Evolutionary conservation across 345 rosid genomes (phyloP).

Genomic region (Erucastrum elatum): DNA sequence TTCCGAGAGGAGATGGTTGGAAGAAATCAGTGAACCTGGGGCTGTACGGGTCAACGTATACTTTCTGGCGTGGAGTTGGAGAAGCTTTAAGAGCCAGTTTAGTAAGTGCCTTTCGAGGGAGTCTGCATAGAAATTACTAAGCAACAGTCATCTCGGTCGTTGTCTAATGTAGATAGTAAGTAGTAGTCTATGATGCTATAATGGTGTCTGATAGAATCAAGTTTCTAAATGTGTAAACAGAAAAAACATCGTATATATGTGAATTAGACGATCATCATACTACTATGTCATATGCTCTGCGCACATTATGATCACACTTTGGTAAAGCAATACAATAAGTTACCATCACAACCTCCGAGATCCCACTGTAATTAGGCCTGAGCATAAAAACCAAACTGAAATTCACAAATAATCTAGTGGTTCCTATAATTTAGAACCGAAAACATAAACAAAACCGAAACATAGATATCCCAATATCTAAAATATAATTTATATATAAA

Average conservation of each 20-base stretch:
- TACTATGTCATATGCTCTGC: no score
- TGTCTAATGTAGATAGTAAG: constrained; percentile 13
- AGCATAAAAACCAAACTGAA: no score
- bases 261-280: no score
- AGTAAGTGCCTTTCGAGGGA: constrained; percentile 14
- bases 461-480: no score
- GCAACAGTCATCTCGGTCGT: background rate
- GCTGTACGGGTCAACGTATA: constrained; percentile 51
- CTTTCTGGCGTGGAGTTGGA: constrained; percentile 55
- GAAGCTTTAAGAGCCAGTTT: constrained; percentile 36
- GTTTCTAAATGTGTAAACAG: background rate
- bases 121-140: constrained; percentile 25
- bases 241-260: background rate
- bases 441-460: no score
- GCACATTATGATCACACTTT: no score
- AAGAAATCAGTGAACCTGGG: constrained; percentile 54
- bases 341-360: no score
- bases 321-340: no score
- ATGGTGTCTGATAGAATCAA: constrained; percentile 7
- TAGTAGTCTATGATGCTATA: constrained; percentile 15
- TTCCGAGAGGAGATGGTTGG: constrained; percentile 64
- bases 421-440: no score
- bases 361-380: no score
- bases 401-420: no score
- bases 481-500: no score